Conservation (phyloP, 2,329 filamentous ascomycete genomes). For the Fusarium xyrophilum region DNA sequence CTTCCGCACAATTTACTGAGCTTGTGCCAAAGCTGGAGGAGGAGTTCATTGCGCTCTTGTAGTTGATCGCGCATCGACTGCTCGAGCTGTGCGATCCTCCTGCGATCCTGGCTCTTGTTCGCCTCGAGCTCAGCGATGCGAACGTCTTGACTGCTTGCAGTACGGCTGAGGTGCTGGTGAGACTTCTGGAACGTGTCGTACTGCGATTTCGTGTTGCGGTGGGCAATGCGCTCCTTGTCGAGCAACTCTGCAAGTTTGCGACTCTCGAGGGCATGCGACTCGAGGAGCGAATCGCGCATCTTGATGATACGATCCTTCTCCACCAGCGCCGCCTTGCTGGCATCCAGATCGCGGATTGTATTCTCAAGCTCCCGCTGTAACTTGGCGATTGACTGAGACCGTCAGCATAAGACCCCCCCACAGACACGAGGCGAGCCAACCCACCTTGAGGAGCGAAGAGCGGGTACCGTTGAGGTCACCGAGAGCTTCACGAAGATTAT, state of each 20-base stretch:
- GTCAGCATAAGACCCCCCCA: slow-evolving; percentile 24
- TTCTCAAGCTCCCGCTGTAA: slow-evolving; percentile 87
- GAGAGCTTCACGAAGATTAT: slow-evolving; percentile 82
- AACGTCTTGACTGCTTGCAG: slow-evolving; percentile 82
- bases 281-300: slow-evolving; percentile 85
- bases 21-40: slow-evolving; percentile 89
- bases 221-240: slow-evolving; percentile 85
- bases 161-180: slow-evolving; percentile 85
- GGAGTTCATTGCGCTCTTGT: slow-evolving; percentile 84
- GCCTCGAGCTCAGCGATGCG: slow-evolving; percentile 86
- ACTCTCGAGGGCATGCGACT: slow-evolving; percentile 86
- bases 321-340: slow-evolving; percentile 75
- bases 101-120: slow-evolving; percentile 77
- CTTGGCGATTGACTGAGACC: slow-evolving; percentile 76
- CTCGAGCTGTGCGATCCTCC: slow-evolving; percentile 78
- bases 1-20: slow-evolving; percentile 84
- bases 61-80: slow-evolving; percentile 85
- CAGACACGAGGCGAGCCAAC: slow-evolving; percentile 19
- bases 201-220: slow-evolving; percentile 84
- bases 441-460: slow-evolving; percentile 81
- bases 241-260: slow-evolving; percentile 85
- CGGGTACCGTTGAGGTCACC: slow-evolving; percentile 87
- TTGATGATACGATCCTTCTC: slow-evolving; percentile 92
- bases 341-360: slow-evolving; percentile 82
- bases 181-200: slow-evolving; percentile 90